Evolutionary conservation across 495 filamentous ascomycete species (phyloP).

Genomic region (Penicillium roqueforti): DNA sequence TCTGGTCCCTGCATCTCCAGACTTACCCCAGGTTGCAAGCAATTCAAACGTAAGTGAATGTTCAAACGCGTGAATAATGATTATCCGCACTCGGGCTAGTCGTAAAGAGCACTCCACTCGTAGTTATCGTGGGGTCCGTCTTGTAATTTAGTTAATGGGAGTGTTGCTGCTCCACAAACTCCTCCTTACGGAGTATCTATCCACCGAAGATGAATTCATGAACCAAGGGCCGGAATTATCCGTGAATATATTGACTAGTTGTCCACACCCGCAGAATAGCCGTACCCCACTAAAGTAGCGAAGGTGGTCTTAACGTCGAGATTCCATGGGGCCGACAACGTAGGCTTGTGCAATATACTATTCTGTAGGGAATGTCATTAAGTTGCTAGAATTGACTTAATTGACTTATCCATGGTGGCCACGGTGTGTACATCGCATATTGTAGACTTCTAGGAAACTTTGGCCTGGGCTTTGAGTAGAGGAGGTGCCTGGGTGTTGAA

Average conservation of each 20-base stretch:
- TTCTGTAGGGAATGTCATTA: constrained; percentile 50
- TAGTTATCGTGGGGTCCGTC: constrained; percentile 8
- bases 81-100: constrained; percentile 1
- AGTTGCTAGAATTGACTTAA: constrained; percentile 5
- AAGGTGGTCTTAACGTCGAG: constrained; percentile 10
- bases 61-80: constrained; percentile 6
- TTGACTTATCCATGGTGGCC: background rate
- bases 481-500: constrained; percentile 23
- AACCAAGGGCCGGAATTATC: constrained; percentile 49
- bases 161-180: constrained; percentile 37
- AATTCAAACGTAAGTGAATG: background rate
- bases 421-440: background rate
- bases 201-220: constrained; percentile 45
- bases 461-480: constrained; percentile 28
- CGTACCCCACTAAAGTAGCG: constrained; percentile 53
- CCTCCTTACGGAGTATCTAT: constrained; percentile 34
- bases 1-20: background rate
- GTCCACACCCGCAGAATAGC: constrained; percentile 47
- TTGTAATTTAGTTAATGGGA: constrained; percentile 6
- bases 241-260: constrained; percentile 48
- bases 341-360: constrained; percentile 61
- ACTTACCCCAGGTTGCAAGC: background rate
- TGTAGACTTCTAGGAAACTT: constrained; percentile 20
- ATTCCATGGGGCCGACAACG: constrained; percentile 50
- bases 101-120: constrained; percentile 13